Conservation (phyloP, 257 asterid species). For the Lycium ferocissimum region DNA sequence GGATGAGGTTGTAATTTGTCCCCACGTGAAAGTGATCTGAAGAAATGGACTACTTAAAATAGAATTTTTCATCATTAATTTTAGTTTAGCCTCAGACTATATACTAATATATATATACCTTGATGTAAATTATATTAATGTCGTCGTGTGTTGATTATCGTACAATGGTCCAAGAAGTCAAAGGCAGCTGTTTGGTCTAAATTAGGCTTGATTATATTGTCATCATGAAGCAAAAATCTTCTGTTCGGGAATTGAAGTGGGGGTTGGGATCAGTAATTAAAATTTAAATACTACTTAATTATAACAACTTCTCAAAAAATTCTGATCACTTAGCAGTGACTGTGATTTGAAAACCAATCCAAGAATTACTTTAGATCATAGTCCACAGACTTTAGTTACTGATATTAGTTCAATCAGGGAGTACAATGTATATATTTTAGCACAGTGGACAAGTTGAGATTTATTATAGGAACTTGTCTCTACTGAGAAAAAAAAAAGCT, state of each 20-base stretch:
- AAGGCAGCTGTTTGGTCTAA: not conserved
- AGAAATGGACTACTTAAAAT: not conserved
- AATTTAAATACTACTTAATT: too few relatives aligned
- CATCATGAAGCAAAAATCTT: not conserved
- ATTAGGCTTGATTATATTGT: not conserved
- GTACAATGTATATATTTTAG: too few relatives aligned
- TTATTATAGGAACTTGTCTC: too few relatives aligned
- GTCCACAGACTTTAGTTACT: not conserved
- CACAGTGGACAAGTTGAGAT: too few relatives aligned
- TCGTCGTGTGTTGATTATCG: not conserved
- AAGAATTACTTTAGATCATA: not conserved
- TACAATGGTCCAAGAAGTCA: not conserved
- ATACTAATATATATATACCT: too few relatives aligned
- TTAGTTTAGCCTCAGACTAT: not conserved
- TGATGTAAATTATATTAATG: not conserved
- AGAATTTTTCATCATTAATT: not conserved
- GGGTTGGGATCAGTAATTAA: not conserved
- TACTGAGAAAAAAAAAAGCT: too few relatives aligned
- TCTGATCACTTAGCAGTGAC: not conserved
- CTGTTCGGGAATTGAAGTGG: not conserved
- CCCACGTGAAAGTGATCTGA: not conserved
- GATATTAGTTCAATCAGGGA: too few relatives aligned
- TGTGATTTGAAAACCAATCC: not conserved
- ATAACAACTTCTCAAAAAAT: not conserved
- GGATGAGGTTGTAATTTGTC: not conserved